Base-by-base conservation (phyloP, 164 flowering plant species). In the Vitis rupestris region DNA sequence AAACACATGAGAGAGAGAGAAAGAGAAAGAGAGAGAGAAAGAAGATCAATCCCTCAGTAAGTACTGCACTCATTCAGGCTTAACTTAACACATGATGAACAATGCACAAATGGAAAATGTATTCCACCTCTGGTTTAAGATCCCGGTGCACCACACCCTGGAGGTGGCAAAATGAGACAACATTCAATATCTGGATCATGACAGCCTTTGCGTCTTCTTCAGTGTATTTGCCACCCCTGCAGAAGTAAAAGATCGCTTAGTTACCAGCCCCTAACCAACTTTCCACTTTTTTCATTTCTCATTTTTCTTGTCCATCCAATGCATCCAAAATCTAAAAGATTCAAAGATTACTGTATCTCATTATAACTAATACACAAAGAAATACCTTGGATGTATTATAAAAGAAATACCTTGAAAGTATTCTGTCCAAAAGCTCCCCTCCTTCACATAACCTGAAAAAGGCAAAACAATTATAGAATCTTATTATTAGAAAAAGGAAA, bases 111-210 rank as follows among this genome's bases (percentile, higher is more conserved):
- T 10, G 13, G 65, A 30, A 29, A 65, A 23, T 37, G 61, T 56
- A 55, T 12, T 14, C 11, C 69, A 89, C 93, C 91, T 89, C 93
- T 16, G 93, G 93, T 72, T 89, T 89, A 52, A 89, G 88, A 76
- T 89, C 93, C 52, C 91, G 88, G 71, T 89, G 93, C 55, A 87
- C 91, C 53, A 89, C 93, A 12, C 93, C 93, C 55, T 88, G 93
- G n/a, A 88, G 87, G 64, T 88, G 93, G 73, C 89, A 88, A 78
- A 87, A 88, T 16, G 93, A 76, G 69, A 85, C 93, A 64, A 85
- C 90, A 61, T 82, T 83, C 50, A 89, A 54, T 74, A 89, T 87
- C 66, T 87, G 93, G 66, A 80, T 71, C 80, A 89, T 64, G 17
- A 89, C 86, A 47, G 69, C 64, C 69, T 82, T 88, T 51, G 90